These are phyloP conservation scores for Spiromastix sp. DNA, from an alignment of 2,329 filamentous ascomycete genomes.

Conservation along the genomic window DNA sequence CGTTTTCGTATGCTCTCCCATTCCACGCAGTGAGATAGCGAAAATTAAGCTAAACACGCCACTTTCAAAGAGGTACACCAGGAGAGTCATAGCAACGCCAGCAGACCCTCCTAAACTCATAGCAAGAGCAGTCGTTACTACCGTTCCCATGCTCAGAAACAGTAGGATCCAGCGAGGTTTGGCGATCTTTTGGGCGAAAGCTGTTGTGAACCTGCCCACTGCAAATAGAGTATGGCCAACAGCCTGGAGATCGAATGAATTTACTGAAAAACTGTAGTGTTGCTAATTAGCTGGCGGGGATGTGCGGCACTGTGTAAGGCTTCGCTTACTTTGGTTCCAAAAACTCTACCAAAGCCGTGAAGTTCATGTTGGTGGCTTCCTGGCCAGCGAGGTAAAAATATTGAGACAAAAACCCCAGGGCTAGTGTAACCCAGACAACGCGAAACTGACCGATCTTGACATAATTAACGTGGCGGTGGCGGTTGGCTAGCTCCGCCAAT, in stretches of 20 bases:
- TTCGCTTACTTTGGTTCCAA: slow-evolving; percentile 24
- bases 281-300: background rate
- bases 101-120: slow-evolving; percentile 38
- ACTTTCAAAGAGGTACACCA: slow-evolving; percentile 51
- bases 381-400: slow-evolving; percentile 54
- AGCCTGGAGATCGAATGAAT: slow-evolving; percentile 37
- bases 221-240: slow-evolving; percentile 50
- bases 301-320: slow-evolving; percentile 7
- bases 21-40: slow-evolving; percentile 47
- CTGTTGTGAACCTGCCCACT: slow-evolving; percentile 46
- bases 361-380: slow-evolving; percentile 44
- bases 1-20: slow-evolving; percentile 48
- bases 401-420: slow-evolving; percentile 42
- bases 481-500: slow-evolving; percentile 44
- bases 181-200: slow-evolving; percentile 42
- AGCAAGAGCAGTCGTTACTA: slow-evolving; percentile 41
- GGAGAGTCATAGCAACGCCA: slow-evolving; percentile 38
- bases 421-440: slow-evolving; percentile 48
- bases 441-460: slow-evolving; percentile 35
- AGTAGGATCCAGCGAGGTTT: slow-evolving; percentile 50
- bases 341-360: slow-evolving; percentile 33
- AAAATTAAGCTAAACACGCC: slow-evolving; percentile 51
- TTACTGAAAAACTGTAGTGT: slow-evolving; percentile 14
- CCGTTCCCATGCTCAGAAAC: slow-evolving; percentile 41
- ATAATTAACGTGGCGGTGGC: slow-evolving; percentile 40